Evolutionary conservation across 2,329 filamentous ascomycete species (phyloP).

Genomic region (Fusarium oligoseptatum): DNA sequence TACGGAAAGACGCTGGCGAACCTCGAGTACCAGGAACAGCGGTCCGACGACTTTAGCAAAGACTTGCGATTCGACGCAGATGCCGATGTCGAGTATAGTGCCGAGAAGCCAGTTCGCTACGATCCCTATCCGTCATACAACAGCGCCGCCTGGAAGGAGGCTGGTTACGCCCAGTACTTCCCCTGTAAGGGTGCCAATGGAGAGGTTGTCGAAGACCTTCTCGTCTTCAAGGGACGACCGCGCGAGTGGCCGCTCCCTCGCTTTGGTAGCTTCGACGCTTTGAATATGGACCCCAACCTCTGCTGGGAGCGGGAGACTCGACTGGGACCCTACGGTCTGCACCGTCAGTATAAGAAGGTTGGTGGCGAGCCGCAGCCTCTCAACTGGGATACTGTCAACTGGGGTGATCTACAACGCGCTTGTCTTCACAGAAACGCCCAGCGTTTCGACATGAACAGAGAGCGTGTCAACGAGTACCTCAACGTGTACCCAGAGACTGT

Average conservation of each 20-base stretch:
- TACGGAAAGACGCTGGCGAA: constrained; percentile 68
- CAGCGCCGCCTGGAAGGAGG: constrained; percentile 68
- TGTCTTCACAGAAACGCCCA: constrained; percentile 76
- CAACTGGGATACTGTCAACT: constrained; percentile 75
- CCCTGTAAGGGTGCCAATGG: constrained; percentile 76
- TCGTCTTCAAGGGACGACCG: constrained; percentile 74
- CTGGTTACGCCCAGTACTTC: constrained; percentile 69
- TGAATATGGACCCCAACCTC: constrained; percentile 72
- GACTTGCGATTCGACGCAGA: constrained; percentile 52
- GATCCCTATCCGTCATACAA: constrained; percentile 81
- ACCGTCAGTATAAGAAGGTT: constrained; percentile 62
- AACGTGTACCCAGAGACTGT: constrained; percentile 56
- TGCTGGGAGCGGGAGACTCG: constrained; percentile 79
- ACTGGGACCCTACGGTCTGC: constrained; percentile 74
- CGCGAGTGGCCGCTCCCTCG: constrained; percentile 69
- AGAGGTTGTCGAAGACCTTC: constrained; percentile 69
- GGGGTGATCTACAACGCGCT: constrained; percentile 77
- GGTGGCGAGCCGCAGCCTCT: constrained; percentile 54
- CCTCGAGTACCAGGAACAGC: constrained; percentile 58
- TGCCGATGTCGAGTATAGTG: constrained; percentile 56
- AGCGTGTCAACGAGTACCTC: constrained; percentile 59
- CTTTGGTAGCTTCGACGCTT: constrained; percentile 72
- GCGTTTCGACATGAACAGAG: constrained; percentile 66
- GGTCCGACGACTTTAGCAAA: constrained; percentile 48
- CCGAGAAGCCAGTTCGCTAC: constrained; percentile 68